A percentile compares a stretch with the other conserved stretches of the same genome.
Conservation (phyloP, 352 stramenopile species). For the Phytophthora tentaculata region DNA sequence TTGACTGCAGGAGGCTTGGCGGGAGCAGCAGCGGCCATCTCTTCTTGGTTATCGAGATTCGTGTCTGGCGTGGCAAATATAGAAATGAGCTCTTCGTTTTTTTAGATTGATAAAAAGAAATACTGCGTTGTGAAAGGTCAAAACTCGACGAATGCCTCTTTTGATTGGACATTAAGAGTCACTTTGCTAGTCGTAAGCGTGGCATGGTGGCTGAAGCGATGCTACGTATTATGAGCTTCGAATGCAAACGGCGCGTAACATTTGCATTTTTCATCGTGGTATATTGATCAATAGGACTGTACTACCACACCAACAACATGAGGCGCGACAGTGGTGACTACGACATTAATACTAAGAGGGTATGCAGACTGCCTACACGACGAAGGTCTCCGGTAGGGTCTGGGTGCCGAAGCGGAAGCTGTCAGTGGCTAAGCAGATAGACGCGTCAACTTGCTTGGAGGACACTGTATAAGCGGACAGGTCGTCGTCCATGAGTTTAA, state of each 20-base stretch:
- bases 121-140: background rate
- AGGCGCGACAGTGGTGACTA: conserved; percentile 7
- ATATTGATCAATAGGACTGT: conserved; percentile 10
- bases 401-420: conserved; percentile 24
- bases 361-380: conserved; percentile 18
- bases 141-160: conserved; percentile 9
- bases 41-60: conserved; percentile 6
- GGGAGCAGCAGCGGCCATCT: conserved; percentile 15
- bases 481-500: conserved; percentile 40
- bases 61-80: conserved; percentile 16
- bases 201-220: conserved; percentile 31
- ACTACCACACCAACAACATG: background rate
- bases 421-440: conserved; percentile 21
- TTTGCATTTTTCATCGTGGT: conserved; percentile 2
- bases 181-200: conserved; percentile 34
- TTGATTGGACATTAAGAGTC: conserved; percentile 11
- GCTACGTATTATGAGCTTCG: conserved; percentile 7
- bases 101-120: too few relatives aligned
- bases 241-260: conserved; percentile 7
- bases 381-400: conserved; percentile 35
- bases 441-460: conserved; percentile 16
- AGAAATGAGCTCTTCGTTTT: conserved; percentile 23
- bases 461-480: conserved; percentile 16
- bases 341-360: background rate
- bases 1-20: conserved; percentile 26